Evolutionary conservation across 306 rosid species (phyloP), one percentile per base, ranked within the genome.

Genomic region (Begonia peltatifolia): DNA sequence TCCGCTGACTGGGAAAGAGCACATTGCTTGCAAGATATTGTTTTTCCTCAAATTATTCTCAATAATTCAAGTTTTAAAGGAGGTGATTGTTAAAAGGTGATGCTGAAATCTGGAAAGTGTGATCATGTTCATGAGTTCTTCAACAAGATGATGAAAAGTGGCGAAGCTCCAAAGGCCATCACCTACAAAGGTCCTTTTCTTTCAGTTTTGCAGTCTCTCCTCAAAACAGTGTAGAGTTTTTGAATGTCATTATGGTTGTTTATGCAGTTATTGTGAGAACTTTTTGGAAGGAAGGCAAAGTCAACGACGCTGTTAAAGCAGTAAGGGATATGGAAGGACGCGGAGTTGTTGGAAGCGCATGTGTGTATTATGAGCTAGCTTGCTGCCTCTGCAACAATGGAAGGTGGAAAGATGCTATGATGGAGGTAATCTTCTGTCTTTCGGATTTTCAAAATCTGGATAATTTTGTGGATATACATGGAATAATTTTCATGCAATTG

Each of bases 321-420:
- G 83, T 89, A 64, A 76, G 90, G 68, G 81, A 76, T 42, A 85
- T 89, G 95, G 95, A 89, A 76, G 76, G 66, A 71, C 80, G 80
- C 60, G 95, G 97, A 53, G 68, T 85, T 53, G 81, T 74, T 63
- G 94, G 95, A 67, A 70, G 74, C 51, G 75, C 76, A 54, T 71
- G 83, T 62, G 73, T 89, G 8, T 89, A 85, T 75, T 89, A 85
- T 55, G 95, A 82, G 70, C 67, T 89, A 41, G 95, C 95, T 55
- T 78, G 94, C 71, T 89, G 94, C 79, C 90, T 89, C 58, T 85
- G 95, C 71, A 70, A 79, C 77, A 51, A 52, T 46, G 95, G 95
- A 59, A 85, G 90, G 63, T 89, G 97, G 95, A 81, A 73, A 66
- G 83, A 89, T 66, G 97, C 94, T 62, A 62, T 82, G 64, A 43